phyloP scores from a whole-genome alignment of 306 rosid species.

The Castanea crenata region DNA sequence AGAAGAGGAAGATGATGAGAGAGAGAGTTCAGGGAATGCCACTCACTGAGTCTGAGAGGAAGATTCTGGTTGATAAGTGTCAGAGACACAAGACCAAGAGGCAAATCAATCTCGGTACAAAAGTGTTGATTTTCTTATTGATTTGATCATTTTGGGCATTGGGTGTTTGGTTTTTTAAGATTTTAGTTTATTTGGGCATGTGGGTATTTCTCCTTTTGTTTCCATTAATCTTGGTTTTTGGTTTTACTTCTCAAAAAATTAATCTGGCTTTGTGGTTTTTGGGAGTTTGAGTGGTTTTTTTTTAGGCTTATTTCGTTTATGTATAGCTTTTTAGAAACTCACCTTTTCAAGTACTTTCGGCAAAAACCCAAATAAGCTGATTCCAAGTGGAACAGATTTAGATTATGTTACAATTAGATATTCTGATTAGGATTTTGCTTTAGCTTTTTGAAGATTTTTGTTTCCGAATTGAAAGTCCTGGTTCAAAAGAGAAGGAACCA shows the following conservation, averaged over 20 bases:
- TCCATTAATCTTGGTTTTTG: slow-evolving; percentile 1
- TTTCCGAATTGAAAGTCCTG: background rate
- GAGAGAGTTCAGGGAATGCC: slow-evolving; percentile 64
- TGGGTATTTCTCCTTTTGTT: background rate
- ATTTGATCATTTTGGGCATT: background rate
- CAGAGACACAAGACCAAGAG: slow-evolving; percentile 61
- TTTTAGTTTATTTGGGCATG: background rate
- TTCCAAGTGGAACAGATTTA: too few species aligned
- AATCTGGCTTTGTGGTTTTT: too few species aligned
- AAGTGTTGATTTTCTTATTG: background rate
- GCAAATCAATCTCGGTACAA: slow-evolving; percentile 81
- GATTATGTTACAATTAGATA: background rate
- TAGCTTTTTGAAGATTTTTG: background rate
- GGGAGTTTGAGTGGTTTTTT: too few species aligned
- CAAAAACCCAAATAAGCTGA: too few species aligned
- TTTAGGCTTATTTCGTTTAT: too few species aligned
- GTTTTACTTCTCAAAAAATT: background rate
- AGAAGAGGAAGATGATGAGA: slow-evolving; percentile 54
- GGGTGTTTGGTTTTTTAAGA: background rate
- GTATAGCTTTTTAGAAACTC: too few species aligned
- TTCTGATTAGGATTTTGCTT: background rate
- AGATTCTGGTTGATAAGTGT: slow-evolving; percentile 56
- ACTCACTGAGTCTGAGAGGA: slow-evolving; percentile 62
- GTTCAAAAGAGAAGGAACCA: too few species aligned
- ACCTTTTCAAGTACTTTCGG: too few species aligned